Evolutionary conservation across 768 basidiomycete genomes (phyloP).

Genomic region (Paxillus involutus): DNA sequence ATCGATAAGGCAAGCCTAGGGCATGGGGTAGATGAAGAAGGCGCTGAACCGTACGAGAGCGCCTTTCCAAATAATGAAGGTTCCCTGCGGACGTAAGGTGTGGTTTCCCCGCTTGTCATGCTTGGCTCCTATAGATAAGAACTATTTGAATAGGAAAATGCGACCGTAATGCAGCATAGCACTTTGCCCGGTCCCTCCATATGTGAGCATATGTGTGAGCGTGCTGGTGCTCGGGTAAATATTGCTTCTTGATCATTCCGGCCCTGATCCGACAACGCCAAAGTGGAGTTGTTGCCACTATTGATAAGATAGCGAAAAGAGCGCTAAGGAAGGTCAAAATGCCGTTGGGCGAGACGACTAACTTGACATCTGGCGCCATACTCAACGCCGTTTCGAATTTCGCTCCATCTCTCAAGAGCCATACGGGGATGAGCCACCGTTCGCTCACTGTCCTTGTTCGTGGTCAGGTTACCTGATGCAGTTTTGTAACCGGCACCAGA

Average conservation of each 20-base stretch:
- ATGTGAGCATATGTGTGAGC: neutral
- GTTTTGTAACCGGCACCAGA: too few relatives aligned
- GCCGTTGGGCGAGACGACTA: neutral
- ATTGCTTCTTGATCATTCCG: neutral
- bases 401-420: neutral
- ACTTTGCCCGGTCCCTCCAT: neutral
- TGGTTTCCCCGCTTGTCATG: neutral
- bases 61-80: neutral
- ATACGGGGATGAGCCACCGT: neutral
- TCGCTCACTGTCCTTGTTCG: neutral
- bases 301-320: neutral
- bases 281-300: neutral
- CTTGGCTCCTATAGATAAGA: neutral
- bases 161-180: neutral
- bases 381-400: neutral
- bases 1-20: constrained; percentile 36
- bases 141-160: neutral
- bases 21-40: constrained; percentile 3
- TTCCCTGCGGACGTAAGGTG: neutral
- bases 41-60: neutral
- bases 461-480: neutral
- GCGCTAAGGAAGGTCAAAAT: neutral
- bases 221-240: neutral
- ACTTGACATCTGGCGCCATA: neutral
- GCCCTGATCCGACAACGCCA: neutral